phyloP scores from a whole-genome alignment of 371 early-diverging fungal species.

The Conidiobolus incongruus region DNA sequence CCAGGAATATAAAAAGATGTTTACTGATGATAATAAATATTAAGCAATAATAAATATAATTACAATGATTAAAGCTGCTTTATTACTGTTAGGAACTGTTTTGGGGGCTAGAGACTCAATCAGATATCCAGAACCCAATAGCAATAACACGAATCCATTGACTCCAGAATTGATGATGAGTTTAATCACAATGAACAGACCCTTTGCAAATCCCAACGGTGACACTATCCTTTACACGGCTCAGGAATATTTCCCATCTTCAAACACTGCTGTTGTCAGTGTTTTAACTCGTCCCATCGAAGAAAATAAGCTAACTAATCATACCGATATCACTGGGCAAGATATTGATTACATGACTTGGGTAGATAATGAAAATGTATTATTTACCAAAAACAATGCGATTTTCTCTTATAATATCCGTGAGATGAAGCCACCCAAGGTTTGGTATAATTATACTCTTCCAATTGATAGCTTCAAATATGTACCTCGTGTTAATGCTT shows the following conservation, averaged over 20 bases:
- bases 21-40: no score
- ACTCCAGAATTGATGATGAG: conserved; percentile 22
- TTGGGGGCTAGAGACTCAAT: no score
- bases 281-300: conserved; percentile 16
- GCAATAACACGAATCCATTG: no score
- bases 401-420: conserved; percentile 19
- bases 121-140: no score
- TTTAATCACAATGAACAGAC: conserved; percentile 18
- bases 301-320: conserved; percentile 6
- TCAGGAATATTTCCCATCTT: conserved; percentile 16
- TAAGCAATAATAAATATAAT: no score
- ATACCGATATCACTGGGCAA: conserved; percentile 10
- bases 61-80: no score
- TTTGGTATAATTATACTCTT: not conserved
- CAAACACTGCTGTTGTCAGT: conserved; percentile 20
- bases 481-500: conserved; percentile 8
- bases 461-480: not conserved
- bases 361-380: conserved; percentile 25
- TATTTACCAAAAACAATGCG: conserved; percentile 20
- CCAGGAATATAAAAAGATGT: no score
- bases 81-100: no score
- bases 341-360: conserved; percentile 11
- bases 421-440: conserved; percentile 15
- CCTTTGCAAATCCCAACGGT: conserved; percentile 20
- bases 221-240: conserved; percentile 21